phyloP scores from a whole-genome alignment of 805 yeast genomes.

The Candida ovalis region DNA sequence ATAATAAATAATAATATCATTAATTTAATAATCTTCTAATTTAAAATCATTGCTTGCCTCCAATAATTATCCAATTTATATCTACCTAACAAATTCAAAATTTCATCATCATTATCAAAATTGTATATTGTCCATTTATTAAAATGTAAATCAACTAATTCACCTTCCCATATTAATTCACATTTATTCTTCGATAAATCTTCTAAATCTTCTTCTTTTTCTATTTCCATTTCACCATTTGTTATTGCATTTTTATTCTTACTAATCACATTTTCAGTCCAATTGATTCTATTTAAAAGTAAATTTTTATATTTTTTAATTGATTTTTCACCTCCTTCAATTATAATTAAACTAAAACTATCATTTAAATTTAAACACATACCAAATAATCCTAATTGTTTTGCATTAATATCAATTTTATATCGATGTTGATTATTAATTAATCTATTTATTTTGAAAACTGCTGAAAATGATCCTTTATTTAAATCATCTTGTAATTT shows the following conservation, averaged over 20 bases:
- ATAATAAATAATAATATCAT: not conserved
- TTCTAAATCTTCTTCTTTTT: slow-evolving; percentile 16
- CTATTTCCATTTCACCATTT: slow-evolving; percentile 14
- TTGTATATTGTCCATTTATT: slow-evolving; percentile 65
- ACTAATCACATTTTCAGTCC: slow-evolving; percentile 53
- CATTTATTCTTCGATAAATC: slow-evolving; percentile 45
- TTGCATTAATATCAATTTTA: slow-evolving; percentile 78
- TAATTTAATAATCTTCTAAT: not conserved
- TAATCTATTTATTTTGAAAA: slow-evolving; percentile 52
- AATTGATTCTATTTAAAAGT: slow-evolving; percentile 57
- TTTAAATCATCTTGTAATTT: slow-evolving; percentile 46
- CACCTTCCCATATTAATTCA: slow-evolving; percentile 68
- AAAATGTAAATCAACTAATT: slow-evolving; percentile 49
- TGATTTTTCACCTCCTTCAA: slow-evolving; percentile 68
- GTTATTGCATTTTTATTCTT: slow-evolving; percentile 13
- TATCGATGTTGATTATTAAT: slow-evolving; percentile 63
- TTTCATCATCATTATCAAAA: slow-evolving; percentile 47
- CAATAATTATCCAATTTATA: slow-evolving; percentile 60
- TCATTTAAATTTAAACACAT: slow-evolving; percentile 43
- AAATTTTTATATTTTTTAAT: slow-evolving; percentile 61
- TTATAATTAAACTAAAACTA: slow-evolving; percentile 56
- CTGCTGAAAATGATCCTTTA: slow-evolving; percentile 51
- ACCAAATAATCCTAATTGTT: slow-evolving; percentile 67
- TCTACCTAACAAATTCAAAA: slow-evolving; percentile 43
- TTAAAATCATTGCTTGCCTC: slow-evolving; percentile 34